Base-by-base conservation (phyloP, 1,139 yeast genomes). In the Geotrichum carabidarum region DNA sequence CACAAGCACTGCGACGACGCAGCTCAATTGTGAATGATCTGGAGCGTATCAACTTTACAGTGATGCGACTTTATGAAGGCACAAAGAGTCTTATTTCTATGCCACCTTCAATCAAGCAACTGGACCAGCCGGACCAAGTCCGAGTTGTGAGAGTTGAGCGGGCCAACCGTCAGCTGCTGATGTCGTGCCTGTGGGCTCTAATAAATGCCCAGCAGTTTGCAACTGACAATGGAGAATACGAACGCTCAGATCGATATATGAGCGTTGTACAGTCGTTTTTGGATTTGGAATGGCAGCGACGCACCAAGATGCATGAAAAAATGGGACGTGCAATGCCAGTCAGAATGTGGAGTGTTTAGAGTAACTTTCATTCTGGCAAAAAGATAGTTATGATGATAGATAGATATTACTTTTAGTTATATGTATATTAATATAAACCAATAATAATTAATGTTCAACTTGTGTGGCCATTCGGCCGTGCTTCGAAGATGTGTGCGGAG, bases 121-220 rank as follows among this genome's bases (percentile, higher is more conserved):
- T 53, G 42, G 8, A 18, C 7, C 34, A 35, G 9, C 36, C 40
- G n/a, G 56, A 53, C 18, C 48, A 45, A 41, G 17, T 17, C n/a
- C 56, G 56, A 11, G 54, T 54, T 7, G 46, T 32, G 5, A 35
- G 31, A 14, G 57, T 54, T 4, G 57, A 54, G 44, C 43, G 32
- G 8, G 4, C 40, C 4, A 54, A 54, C 37, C 43, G 57, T 2
- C 9, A 27, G 18, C 32, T 47, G n/a, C 11, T 54, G 18, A 54
- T 54, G 57, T 36, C 42, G n/a, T 44, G 57, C 14, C 47, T 51
- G 14, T 50, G 54, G 54, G 18, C 51, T 12, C 36, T 54, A 2
- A 43, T 54, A 31, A 48, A 44, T 11, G 44, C 42, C 17, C 41
- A 38, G 37, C 41, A 31, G 5, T 15, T 18, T 11, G 45, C 37